Evolutionary conservation across 2,329 filamentous ascomycete species (phyloP), one percentile per base, ranked within the genome.

Genomic region (Fusarium sororula): DNA sequence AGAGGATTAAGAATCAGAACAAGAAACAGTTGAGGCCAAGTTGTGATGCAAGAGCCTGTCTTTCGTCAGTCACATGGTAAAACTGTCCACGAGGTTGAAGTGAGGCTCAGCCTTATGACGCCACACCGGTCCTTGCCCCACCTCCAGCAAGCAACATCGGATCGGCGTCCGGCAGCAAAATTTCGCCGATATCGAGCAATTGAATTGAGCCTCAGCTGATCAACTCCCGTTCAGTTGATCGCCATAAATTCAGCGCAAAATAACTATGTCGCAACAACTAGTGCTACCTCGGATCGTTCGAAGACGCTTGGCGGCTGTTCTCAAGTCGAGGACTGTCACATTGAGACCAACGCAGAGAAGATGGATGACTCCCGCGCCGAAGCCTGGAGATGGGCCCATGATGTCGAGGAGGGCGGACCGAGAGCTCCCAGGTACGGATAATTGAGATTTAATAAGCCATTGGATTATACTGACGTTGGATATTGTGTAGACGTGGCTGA

Each of bases 371-470:
- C 83, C 88, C 17, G 87, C 90, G 30, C 90, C 90, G 9, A 88
- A 86, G 76, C 83, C 84, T 20, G 89, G 90, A 69, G 88, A 90
- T 79, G 90, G 89, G 32, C 91, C 90, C 60, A 82, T 93, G 75
- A 89, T 93, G 87, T 87, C 90, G 79, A 86, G 91, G 75, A 85
- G 90, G 69, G 83, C 90, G 42, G 90, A 93, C 80, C 88, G 91
- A 73, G 90, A 92, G 78, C 87, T 93, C 24, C 91, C 91, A 72
- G 88, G 90, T 92, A 80, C 24, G 75, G 26, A 30, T 17, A 35
- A 42, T 50, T 44, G 26, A 41, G n/a, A 13, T 26, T 20, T 13
- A 28, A 63, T 51, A 39, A 54, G 41, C 22, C 3, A 28, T n/a
- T n/a, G 32, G 12, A 44, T 41, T 20, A 24, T 22, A 32, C 55